These are phyloP conservation scores for Ascochyta koolunga DNA, from an alignment of 2,329 filamentous ascomycete genomes.

Conservation along the genomic window DNA sequence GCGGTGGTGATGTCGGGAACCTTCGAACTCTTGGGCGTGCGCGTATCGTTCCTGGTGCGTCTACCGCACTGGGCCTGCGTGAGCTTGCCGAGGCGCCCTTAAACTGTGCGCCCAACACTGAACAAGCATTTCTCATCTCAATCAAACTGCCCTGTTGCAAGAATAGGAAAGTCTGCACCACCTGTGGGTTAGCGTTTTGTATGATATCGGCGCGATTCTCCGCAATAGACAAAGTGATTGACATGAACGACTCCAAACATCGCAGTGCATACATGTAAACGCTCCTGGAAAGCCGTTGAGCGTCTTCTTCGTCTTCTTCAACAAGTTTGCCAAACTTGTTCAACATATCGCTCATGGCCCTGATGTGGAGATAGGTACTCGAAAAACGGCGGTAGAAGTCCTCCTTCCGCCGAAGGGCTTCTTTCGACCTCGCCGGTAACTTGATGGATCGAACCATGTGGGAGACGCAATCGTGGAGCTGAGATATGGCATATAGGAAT, in stretches of 20 bases:
- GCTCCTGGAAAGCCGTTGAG: slow-evolving; percentile 43
- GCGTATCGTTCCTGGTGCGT: slow-evolving; percentile 36
- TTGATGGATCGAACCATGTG: slow-evolving; percentile 47
- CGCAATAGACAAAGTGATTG: slow-evolving; percentile 44
- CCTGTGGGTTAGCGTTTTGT: slow-evolving; percentile 61
- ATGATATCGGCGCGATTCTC: slow-evolving; percentile 55
- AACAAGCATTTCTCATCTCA: slow-evolving; percentile 65
- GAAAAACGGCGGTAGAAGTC: slow-evolving; percentile 62
- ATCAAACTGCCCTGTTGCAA: slow-evolving; percentile 64
- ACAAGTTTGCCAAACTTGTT: slow-evolving; percentile 57
- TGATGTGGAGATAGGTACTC: slow-evolving; percentile 62
- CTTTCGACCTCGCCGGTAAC: slow-evolving; percentile 51
- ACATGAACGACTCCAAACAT: slow-evolving; percentile 46
- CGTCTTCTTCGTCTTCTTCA: slow-evolving; percentile 58
- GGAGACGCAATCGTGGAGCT: slow-evolving; percentile 51
- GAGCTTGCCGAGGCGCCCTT: slow-evolving; percentile 29
- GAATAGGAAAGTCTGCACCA: slow-evolving; percentile 64
- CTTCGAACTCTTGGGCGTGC: slow-evolving; percentile 39
- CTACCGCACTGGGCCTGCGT: slow-evolving; percentile 30
- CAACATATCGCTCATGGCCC: slow-evolving; percentile 62
- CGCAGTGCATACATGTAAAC: slow-evolving; percentile 44
- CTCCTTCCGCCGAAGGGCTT: slow-evolving; percentile 45
- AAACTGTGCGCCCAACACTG: slow-evolving; percentile 54
- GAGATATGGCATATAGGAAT: slow-evolving; percentile 61
- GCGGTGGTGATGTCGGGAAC: slow-evolving; percentile 42